These are phyloP conservation scores for Fusarium pseudocircinatum DNA, from an alignment of 2,329 filamentous ascomycete species.

Conservation along the genomic window DNA sequence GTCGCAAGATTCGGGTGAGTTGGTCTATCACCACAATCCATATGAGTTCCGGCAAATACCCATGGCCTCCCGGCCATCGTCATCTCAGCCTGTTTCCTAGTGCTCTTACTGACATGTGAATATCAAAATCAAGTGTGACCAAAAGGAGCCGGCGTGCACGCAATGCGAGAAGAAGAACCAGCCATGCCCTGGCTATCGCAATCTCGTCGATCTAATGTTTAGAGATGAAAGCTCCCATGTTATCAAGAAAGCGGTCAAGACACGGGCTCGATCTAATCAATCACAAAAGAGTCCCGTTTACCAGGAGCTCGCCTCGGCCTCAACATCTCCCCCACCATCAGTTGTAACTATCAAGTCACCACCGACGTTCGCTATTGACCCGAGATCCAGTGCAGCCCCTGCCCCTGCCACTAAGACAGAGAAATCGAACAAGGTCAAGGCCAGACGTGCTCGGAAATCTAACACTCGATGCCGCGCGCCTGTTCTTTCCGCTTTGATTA, in stretches of 20 bases:
- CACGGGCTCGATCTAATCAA: slow-evolving; percentile 37
- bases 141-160: slow-evolving; percentile 60
- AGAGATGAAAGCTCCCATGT: slow-evolving; percentile 66
- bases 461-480: slow-evolving; percentile 22
- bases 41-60: not conserved
- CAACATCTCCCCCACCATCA: slow-evolving; percentile 22
- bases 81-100: not conserved
- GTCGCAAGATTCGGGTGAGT: slow-evolving; percentile 66
- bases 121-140: slow-evolving; percentile 58
- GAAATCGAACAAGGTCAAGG: slow-evolving; percentile 2
- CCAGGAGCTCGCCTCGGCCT: slow-evolving; percentile 27
- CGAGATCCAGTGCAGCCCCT: not conserved
- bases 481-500: slow-evolving; percentile 40
- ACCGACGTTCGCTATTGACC: slow-evolving; percentile 7
- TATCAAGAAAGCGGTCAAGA: slow-evolving; percentile 60
- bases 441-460: slow-evolving; percentile 24
- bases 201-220: slow-evolving; percentile 66
- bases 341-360: slow-evolving; percentile 8
- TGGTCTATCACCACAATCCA: not conserved
- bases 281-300: slow-evolving; percentile 37
- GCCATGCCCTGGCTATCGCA: slow-evolving; percentile 64
- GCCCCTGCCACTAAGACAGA: slow-evolving; percentile 6
- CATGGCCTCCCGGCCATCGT: not conserved
- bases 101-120: slow-evolving; percentile 5
- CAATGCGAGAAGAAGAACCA: slow-evolving; percentile 64